A percentile compares a stretch with the other conserved stretches of the same genome.
Conservation (phyloP, 2,329 filamentous ascomycete species). For the Metarhizium rileyi region DNA sequence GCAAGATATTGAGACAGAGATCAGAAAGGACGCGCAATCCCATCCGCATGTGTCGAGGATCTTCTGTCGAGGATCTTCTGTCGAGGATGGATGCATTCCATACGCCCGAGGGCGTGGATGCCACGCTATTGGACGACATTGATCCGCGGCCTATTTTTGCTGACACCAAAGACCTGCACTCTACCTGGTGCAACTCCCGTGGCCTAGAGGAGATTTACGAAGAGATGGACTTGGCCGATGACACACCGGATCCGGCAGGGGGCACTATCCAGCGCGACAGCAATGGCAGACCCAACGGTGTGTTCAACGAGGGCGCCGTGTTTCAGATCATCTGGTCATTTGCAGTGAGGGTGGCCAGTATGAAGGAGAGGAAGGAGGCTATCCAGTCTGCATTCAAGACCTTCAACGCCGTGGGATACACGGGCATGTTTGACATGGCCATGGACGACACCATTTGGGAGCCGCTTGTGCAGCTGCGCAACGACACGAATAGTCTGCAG, state of each 20-base stretch:
- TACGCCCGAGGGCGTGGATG: constrained; percentile 35
- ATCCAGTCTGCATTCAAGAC: constrained; percentile 38
- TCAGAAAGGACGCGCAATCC: constrained; percentile 34
- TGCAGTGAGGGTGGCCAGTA: constrained; percentile 35
- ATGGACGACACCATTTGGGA: constrained; percentile 51
- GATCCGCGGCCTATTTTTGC: constrained; percentile 46
- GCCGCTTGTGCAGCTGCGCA: constrained; percentile 34
- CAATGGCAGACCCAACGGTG: constrained; percentile 36
- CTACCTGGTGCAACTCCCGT: constrained; percentile 44
- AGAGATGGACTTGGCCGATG: constrained; percentile 30
- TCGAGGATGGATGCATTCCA: constrained; percentile 45
- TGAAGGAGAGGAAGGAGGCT: constrained; percentile 37
- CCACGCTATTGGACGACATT: constrained; percentile 37
- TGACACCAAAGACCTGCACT: constrained; percentile 47
- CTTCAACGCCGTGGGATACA: constrained; percentile 44
- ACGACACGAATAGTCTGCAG: constrained; percentile 18
- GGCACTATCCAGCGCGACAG: constrained; percentile 42
- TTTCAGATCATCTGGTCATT: constrained; percentile 46
- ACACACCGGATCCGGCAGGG: constrained; percentile 36
- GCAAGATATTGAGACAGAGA: constrained; percentile 37
- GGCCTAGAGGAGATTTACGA: constrained; percentile 34
- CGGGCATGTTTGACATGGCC: constrained; percentile 49
- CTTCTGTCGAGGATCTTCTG: constrained; percentile 44
- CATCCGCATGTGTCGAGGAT: constrained; percentile 39
- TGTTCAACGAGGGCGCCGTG: constrained; percentile 43